Percentiles rank a stretch among this genome's conserved stretches.
phyloP scores from a whole-genome alignment of 495 filamentous ascomycete genomes.

The Daldinia caldariorum region DNA sequence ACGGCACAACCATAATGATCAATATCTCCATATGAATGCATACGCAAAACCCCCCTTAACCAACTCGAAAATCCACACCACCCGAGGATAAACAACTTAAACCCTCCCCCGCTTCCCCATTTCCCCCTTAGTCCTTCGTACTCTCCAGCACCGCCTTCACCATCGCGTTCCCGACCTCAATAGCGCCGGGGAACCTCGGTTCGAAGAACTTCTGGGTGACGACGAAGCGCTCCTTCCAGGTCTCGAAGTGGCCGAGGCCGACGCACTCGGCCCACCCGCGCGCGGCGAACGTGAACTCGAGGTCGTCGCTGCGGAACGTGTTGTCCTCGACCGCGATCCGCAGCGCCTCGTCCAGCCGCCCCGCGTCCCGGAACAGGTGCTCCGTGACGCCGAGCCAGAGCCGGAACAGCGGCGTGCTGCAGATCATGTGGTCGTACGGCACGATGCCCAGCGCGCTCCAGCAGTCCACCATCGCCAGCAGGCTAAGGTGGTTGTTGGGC shows the following conservation, averaged over 20 bases:
- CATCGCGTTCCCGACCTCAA: conserved; percentile 92
- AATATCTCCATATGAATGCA: not conserved
- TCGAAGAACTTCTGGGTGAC: conserved; percentile 90
- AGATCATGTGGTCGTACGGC: conserved; percentile 99
- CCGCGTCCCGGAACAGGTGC: conserved; percentile 88
- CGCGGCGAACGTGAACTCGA: conserved; percentile 97
- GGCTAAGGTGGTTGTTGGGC: conserved; percentile 90
- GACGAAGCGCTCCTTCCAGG: conserved; percentile 88
- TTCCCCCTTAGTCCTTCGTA: conserved; percentile 43
- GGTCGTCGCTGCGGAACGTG: conserved; percentile 87
- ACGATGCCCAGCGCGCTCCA: conserved; percentile 94
- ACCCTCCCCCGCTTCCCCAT: too few relatives aligned
- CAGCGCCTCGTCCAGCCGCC: conserved; percentile 84
- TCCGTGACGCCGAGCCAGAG: conserved; percentile 98
- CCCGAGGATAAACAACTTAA: not conserved
- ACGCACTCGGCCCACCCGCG: conserved; percentile 95
- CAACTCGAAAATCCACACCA: not conserved
- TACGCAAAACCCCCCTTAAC: not conserved
- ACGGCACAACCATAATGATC: not conserved
- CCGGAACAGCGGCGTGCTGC: conserved; percentile 97
- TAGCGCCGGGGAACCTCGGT: conserved; percentile 85
- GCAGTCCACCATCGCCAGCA: conserved; percentile 98
- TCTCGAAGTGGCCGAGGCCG: conserved; percentile 86
- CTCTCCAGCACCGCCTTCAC: conserved; percentile 94
- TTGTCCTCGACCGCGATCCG: conserved; percentile 86